Conservation (phyloP, 208 protist species). For the Strigomonas culicis region DNA sequence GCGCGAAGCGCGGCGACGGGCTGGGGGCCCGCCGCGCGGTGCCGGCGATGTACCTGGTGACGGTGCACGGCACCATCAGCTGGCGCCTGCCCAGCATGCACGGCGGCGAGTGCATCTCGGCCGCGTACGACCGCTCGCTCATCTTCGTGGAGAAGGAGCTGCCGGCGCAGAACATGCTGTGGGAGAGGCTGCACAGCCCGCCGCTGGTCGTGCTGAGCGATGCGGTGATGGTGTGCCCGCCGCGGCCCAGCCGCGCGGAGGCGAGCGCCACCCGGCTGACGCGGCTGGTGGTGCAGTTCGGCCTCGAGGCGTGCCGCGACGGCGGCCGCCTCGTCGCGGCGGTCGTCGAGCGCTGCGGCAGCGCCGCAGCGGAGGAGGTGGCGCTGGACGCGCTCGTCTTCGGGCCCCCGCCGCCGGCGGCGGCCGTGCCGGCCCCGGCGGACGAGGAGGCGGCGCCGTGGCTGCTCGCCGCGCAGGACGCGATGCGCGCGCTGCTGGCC, state of each 20-base stretch:
- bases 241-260: neutral
- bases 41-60: slow-evolving; percentile 41
- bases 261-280: neutral
- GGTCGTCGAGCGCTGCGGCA: slow-evolving; percentile 64
- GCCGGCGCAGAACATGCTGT: slow-evolving; percentile 37
- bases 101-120: slow-evolving; percentile 30
- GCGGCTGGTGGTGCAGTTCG: slow-evolving; percentile 70
- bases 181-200: slow-evolving; percentile 61
- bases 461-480: slow-evolving; percentile 8
- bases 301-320: slow-evolving; percentile 68
- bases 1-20: neutral
- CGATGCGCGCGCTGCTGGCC: slow-evolving; percentile 17
- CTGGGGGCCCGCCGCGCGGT: slow-evolving; percentile 3
- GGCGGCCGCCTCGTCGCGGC: slow-evolving; percentile 49
- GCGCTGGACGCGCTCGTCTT: slow-evolving; percentile 65
- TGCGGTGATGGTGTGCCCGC: slow-evolving; percentile 45
- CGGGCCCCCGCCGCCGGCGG: slow-evolving; percentile 17
- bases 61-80: slow-evolving; percentile 75
- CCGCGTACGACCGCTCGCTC: slow-evolving; percentile 60
- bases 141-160: slow-evolving; percentile 57
- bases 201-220: slow-evolving; percentile 70
- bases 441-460: slow-evolving; percentile 16
- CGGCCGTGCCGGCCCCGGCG: slow-evolving; percentile 11
- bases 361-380: slow-evolving; percentile 55
- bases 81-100: slow-evolving; percentile 80